Evolutionary conservation across 352 stramenopile genomes (phyloP).

Genomic region (Peronospora tabacina): DNA sequence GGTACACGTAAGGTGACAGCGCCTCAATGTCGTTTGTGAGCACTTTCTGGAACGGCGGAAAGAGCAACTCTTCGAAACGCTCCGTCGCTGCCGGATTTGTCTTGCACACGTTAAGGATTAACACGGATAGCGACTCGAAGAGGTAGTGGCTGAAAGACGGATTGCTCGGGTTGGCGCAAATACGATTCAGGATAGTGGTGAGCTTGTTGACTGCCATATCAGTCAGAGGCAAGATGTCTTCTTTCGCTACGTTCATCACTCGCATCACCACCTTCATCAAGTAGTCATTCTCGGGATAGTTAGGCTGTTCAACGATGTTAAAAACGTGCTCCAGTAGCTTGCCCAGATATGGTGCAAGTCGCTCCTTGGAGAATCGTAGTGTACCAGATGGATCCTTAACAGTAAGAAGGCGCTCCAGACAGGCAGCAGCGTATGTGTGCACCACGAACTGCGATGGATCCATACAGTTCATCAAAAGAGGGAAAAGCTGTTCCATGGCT

Average conservation of each 20-base stretch:
- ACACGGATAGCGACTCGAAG: slow-evolving; percentile 97
- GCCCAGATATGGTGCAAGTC: slow-evolving; percentile 88
- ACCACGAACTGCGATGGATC: slow-evolving; percentile 89
- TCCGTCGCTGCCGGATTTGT: slow-evolving; percentile 64
- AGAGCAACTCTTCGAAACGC: slow-evolving; percentile 93
- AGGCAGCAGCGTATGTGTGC: slow-evolving; percentile 95
- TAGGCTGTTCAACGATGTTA: slow-evolving; percentile 89
- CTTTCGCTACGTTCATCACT: slow-evolving; percentile 88
- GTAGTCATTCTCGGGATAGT: slow-evolving; percentile 97
- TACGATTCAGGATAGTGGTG: slow-evolving; percentile 87
- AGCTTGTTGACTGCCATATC: slow-evolving; percentile 93
- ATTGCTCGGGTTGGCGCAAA: slow-evolving; percentile 98
- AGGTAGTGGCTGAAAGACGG: slow-evolving; percentile 99
- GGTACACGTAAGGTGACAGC: slow-evolving; percentile 97
- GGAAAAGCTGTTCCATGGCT: slow-evolving; percentile 90
- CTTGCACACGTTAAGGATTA: slow-evolving; percentile 91
- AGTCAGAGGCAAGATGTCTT: slow-evolving; percentile 89
- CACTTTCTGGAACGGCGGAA: slow-evolving; percentile 95
- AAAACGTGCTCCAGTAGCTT: slow-evolving; percentile 94
- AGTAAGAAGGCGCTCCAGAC: slow-evolving; percentile 93
- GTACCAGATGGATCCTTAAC: slow-evolving; percentile 82
- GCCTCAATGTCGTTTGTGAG: slow-evolving; percentile 94
- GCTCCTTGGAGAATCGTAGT: slow-evolving; percentile 72
- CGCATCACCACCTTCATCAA: slow-evolving; percentile 98
- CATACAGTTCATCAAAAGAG: slow-evolving; percentile 86